Conservation (phyloP, 495 filamentous ascomycete species). For the Talaromyces borbonicus region DNA sequence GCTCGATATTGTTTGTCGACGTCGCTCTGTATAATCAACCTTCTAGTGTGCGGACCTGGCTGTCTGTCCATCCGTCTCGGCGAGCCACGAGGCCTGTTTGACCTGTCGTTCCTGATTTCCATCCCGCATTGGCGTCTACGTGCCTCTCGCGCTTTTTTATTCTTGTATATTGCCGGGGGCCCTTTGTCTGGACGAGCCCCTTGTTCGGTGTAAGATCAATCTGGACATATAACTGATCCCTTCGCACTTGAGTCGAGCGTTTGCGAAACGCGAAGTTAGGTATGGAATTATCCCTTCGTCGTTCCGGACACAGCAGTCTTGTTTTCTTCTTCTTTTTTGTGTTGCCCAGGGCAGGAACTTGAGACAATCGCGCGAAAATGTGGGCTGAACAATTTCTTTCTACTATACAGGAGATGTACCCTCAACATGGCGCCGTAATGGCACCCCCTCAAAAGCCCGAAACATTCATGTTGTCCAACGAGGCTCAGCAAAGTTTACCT, state of each 20-base stretch:
- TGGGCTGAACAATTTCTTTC: conserved; percentile 3
- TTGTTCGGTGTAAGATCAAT: too few species aligned
- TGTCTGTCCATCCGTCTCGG: conserved; percentile 1
- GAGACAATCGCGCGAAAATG: conserved; percentile 1
- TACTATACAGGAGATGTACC: conserved; percentile 32
- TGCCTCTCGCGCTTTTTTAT: conserved; percentile 10
- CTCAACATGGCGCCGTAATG: conserved; percentile 46
- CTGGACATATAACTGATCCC: too few species aligned
- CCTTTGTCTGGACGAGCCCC: too few species aligned
- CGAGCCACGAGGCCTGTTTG: conserved; percentile 2
- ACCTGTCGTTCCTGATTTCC: background rate
- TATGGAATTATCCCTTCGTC: too few species aligned
- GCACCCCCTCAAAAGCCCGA: conserved; percentile 82
- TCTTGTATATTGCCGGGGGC: conserved; percentile 8
- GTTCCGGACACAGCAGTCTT: too few species aligned
- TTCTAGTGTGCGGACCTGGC: background rate
- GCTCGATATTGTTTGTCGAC: background rate
- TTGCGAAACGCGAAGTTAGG: too few species aligned
- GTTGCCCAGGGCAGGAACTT: background rate
- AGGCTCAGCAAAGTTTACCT: conserved; percentile 90
- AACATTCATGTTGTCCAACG: conserved; percentile 94
- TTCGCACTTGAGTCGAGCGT: too few species aligned
- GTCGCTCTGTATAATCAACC: conserved; percentile 2
- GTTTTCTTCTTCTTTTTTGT: conserved; percentile 2
- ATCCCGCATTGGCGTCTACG: background rate